Conservation (phyloP, 106 monocot genomes). For the Allium cepa region DNA sequence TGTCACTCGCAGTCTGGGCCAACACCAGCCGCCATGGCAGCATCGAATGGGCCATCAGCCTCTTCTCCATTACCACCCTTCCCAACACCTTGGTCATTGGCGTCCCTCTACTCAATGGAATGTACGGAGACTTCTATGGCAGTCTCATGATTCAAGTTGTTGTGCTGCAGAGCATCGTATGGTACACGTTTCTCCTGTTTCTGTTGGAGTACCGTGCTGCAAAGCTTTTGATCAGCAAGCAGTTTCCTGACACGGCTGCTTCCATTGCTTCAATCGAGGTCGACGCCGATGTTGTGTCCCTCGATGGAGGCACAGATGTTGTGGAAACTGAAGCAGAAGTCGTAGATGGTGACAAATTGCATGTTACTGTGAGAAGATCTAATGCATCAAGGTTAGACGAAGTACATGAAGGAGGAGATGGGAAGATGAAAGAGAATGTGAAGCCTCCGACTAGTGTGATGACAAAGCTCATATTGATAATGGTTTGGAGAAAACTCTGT, state of each 20-base stretch:
- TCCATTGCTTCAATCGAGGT: neutral
- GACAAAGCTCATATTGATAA: constrained; percentile 10
- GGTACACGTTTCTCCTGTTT: constrained; percentile 54
- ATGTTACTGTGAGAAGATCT: constrained; percentile 5
- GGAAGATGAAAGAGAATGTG: constrained; percentile 1
- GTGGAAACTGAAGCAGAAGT: constrained; percentile 12
- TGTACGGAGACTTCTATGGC: constrained; percentile 47
- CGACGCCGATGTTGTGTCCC: constrained; percentile 6
- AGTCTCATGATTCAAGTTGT: constrained; percentile 51
- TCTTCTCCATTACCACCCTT: constrained; percentile 51
- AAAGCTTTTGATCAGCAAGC: neutral
- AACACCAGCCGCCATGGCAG: constrained; percentile 7
- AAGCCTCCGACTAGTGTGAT: neutral
- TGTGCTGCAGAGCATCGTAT: constrained; percentile 42
- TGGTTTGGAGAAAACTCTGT: constrained; percentile 40
- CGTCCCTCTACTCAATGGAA: constrained; percentile 44
- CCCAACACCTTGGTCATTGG: constrained; percentile 63
- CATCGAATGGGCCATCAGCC: constrained; percentile 46
- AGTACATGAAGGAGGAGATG: neutral
- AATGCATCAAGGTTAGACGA: neutral
- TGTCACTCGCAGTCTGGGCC: constrained; percentile 21
- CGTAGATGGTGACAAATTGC: constrained; percentile 11
- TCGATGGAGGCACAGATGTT: constrained; percentile 16
- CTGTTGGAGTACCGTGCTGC: constrained; percentile 54
- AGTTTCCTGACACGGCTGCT: too few relatives aligned